Percentiles rank a stretch among this genome's conserved stretches.
These are phyloP conservation scores for Globisporangium alternatum DNA, from an alignment of 352 stramenopile species.

Conservation along the genomic window DNA sequence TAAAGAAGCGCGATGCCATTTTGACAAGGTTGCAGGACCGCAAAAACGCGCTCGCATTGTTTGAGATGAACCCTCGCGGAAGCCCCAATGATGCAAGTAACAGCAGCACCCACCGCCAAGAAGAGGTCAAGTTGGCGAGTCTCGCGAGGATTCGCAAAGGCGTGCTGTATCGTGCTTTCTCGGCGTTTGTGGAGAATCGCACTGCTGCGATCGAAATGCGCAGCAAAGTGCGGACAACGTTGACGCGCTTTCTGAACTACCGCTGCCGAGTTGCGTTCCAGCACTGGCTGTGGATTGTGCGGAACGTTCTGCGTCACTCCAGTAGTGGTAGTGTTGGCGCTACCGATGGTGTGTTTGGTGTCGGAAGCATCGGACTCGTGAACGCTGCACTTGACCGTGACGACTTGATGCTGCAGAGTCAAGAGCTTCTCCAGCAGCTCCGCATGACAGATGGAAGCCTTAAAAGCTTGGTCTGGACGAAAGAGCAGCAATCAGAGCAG, in stretches of 20 bases:
- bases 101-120: neutral
- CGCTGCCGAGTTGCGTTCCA: slow-evolving; percentile 24
- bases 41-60: slow-evolving; percentile 35
- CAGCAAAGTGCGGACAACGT: slow-evolving; percentile 36
- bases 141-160: slow-evolving; percentile 42
- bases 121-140: slow-evolving; percentile 10
- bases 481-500: slow-evolving; percentile 29
- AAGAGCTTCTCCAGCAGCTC: slow-evolving; percentile 41
- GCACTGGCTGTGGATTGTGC: slow-evolving; percentile 27
- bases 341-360: slow-evolving; percentile 17
- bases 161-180: slow-evolving; percentile 45
- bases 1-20: slow-evolving; percentile 34
- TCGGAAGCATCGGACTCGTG: slow-evolving; percentile 46
- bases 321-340: neutral
- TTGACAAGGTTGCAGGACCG: slow-evolving; percentile 37
- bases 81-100: slow-evolving; percentile 9
- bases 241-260: slow-evolving; percentile 27
- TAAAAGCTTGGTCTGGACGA: slow-evolving; percentile 37
- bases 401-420: slow-evolving; percentile 45
- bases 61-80: slow-evolving; percentile 39
- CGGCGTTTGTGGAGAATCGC: slow-evolving; percentile 45
- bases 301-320: neutral
- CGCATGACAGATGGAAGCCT: slow-evolving; percentile 36
- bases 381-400: slow-evolving; percentile 48
- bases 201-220: slow-evolving; percentile 26